A percentile compares a stretch with the other conserved stretches of the same genome.
phyloP scores from a whole-genome alignment of 768 basidiomycete genomes.

The Goffeauzyma gilvescens region DNA sequence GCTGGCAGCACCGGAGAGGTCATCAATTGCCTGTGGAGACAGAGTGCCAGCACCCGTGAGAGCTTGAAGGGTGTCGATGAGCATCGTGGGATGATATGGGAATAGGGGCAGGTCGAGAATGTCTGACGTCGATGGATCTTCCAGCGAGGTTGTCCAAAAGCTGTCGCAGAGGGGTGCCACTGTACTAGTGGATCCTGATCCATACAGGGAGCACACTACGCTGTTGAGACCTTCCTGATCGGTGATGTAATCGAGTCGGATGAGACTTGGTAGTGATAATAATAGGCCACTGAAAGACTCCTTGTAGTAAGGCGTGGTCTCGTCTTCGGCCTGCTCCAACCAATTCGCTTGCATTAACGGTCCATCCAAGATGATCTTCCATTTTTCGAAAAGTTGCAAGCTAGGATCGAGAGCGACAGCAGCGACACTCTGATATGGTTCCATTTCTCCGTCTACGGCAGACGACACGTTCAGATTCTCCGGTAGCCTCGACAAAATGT shows the following conservation, averaged over 20 bases:
- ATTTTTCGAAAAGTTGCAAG: constrained; percentile 6
- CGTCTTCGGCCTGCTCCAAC: not conserved
- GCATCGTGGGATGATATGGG: not conserved
- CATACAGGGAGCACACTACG: not conserved
- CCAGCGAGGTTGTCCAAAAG: constrained; percentile 6
- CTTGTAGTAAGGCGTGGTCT: constrained; percentile 6
- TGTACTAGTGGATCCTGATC: not conserved
- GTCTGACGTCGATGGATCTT: constrained; percentile 1
- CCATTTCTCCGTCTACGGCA: not conserved
- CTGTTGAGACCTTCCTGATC: not conserved
- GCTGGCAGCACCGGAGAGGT: no score
- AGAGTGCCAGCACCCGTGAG: not conserved
- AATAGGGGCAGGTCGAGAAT: constrained; percentile 1
- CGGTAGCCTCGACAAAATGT: constrained; percentile 5
- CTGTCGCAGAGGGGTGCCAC: constrained; percentile 2
- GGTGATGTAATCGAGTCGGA: not conserved
- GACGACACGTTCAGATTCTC: not conserved
- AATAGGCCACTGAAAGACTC: constrained; percentile 6
- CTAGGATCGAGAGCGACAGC: constrained; percentile 4
- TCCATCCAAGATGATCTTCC: constrained; percentile 8
- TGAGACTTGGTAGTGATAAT: not conserved
- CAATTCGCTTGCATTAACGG: constrained; percentile 2
- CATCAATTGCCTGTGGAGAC: not conserved
- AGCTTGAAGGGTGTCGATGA: not conserved
- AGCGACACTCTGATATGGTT: constrained; percentile 6